Conservation (phyloP, 345 rosid genomes). For the Hibiscus mutabilis region DNA sequence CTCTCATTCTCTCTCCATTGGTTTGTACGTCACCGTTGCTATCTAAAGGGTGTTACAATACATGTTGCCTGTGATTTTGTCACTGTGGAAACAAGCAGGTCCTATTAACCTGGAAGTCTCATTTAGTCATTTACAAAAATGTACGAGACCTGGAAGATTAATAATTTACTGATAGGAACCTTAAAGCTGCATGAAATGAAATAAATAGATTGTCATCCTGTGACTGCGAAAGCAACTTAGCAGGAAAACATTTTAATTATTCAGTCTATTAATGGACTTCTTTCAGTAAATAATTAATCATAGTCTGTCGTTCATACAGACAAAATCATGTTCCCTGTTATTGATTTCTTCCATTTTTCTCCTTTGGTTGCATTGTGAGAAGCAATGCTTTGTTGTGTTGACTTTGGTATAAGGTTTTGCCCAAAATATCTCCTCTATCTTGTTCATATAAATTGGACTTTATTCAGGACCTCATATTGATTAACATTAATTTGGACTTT, state of each 20-base stretch:
- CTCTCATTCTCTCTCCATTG: constrained; percentile 5
- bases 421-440: neutral
- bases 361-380: neutral
- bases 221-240: too few relatives aligned
- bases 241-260: neutral
- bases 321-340: neutral
- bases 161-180: neutral
- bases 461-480: neutral
- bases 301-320: neutral
- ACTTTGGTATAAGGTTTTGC: constrained; percentile 1
- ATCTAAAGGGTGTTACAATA: neutral
- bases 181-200: neutral
- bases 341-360: neutral
- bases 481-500: neutral
- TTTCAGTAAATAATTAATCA: neutral
- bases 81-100: neutral
- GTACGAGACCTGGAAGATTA: neutral
- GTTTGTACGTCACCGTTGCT: neutral
- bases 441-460: neutral
- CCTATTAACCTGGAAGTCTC: neutral
- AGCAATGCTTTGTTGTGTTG: neutral
- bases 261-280: neutral
- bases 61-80: neutral
- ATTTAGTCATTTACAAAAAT: neutral
- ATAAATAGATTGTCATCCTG: neutral